Evolutionary conservation across 805 yeast species (phyloP).

Genomic region (Blastobotrys chiropterorum): DNA sequence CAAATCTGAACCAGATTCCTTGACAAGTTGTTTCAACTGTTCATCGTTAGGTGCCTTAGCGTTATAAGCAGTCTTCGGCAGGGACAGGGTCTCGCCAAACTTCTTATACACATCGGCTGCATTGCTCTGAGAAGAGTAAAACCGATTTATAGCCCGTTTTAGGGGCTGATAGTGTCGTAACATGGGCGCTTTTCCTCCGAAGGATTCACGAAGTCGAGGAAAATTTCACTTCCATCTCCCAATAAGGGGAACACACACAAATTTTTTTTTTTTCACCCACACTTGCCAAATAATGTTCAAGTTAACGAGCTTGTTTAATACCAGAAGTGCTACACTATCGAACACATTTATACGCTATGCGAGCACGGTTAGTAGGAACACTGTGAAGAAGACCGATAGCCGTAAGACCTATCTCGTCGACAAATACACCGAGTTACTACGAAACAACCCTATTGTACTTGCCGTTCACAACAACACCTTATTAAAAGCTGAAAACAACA

Average conservation of each 20-base stretch:
- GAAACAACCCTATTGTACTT: slow-evolving; percentile 61
- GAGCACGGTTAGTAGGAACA: slow-evolving; percentile 28
- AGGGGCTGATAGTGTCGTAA: neutral
- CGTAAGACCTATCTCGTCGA: slow-evolving; percentile 87
- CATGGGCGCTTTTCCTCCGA: neutral
- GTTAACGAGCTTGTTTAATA: neutral
- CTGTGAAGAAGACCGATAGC: slow-evolving; percentile 58
- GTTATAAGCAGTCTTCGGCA: slow-evolving; percentile 17
- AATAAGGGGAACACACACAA: neutral
- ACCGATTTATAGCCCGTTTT: neutral
- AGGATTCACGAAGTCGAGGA: too few species aligned
- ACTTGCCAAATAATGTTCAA: neutral
- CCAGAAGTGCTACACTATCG: neutral
- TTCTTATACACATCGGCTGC: slow-evolving; percentile 10
- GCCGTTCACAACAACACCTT: slow-evolving; percentile 83
- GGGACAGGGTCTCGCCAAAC: slow-evolving; percentile 15
- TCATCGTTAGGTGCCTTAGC: slow-evolving; percentile 10
- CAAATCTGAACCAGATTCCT: slow-evolving; percentile 36
- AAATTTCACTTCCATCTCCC: neutral
- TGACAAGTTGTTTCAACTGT: slow-evolving; percentile 6
- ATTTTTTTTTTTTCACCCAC: neutral
- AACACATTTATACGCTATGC: neutral
- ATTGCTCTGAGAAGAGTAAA: neutral
- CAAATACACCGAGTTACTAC: slow-evolving; percentile 65
- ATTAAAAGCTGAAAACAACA: slow-evolving; percentile 58